phyloP scores from a whole-genome alignment of 148 eudicot genomes.

The Nepenthes mirabilis region DNA sequence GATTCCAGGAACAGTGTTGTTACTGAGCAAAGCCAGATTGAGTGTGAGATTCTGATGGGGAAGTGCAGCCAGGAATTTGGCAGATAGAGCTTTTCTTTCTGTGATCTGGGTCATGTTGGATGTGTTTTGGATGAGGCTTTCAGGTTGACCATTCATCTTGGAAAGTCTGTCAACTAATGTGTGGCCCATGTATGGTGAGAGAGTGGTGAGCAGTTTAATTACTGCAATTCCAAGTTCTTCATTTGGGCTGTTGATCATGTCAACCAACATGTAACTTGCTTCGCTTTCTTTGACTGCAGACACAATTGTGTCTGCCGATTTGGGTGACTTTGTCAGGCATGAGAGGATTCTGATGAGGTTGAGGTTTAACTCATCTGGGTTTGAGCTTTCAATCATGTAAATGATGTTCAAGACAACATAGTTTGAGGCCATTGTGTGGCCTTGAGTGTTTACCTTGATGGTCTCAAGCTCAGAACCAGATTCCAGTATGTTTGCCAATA shows the following conservation, averaged over 20 bases:
- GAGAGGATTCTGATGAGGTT: constrained; percentile 50
- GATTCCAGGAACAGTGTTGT: constrained; percentile 32
- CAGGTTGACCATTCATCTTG: constrained; percentile 49
- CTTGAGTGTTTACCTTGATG: constrained; percentile 32
- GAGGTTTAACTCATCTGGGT: constrained; percentile 41
- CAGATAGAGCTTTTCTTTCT: constrained; percentile 55
- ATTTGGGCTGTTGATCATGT: constrained; percentile 45
- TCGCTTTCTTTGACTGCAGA: constrained; percentile 62
- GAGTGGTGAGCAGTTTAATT: constrained; percentile 41
- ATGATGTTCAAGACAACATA: constrained; percentile 45
- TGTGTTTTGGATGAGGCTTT: constrained; percentile 39
- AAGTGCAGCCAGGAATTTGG: constrained; percentile 53
- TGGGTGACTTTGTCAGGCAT: constrained; percentile 40
- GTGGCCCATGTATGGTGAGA: constrained; percentile 62
- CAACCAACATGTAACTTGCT: constrained; percentile 51
- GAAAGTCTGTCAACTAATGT: constrained; percentile 50
- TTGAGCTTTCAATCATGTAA: constrained; percentile 36
- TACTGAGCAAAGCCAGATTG: constrained; percentile 41
- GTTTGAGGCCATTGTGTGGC: constrained; percentile 41
- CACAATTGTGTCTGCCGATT: constrained; percentile 25
- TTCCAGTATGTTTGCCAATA: constrained; percentile 70
- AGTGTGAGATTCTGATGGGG: constrained; percentile 68
- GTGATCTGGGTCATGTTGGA: constrained; percentile 30
- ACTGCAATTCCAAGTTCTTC: constrained; percentile 56
- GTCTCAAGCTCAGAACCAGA: constrained; percentile 43